Conservation (phyloP, 805 yeast species). For the Priceomyces melissophilus region DNA sequence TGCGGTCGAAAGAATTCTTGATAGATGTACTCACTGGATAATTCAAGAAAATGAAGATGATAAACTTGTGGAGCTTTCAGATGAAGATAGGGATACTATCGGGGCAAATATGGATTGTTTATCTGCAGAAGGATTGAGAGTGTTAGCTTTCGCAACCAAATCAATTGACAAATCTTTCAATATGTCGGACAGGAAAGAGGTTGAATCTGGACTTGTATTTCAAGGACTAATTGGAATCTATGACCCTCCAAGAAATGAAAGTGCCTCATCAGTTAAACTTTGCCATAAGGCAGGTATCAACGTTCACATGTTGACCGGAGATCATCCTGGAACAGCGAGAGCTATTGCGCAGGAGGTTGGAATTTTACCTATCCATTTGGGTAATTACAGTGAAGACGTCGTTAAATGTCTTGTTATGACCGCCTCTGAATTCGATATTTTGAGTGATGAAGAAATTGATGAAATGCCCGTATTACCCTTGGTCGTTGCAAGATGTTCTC, state of each 20-base stretch:
- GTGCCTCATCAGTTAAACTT: conserved; percentile 57
- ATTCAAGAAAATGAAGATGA: conserved; percentile 28
- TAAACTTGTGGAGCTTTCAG: conserved; percentile 29
- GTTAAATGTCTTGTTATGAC: conserved; percentile 36
- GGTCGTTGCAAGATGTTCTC: conserved; percentile 40
- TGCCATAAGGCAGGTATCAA: conserved; percentile 76
- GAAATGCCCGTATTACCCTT: conserved; percentile 35
- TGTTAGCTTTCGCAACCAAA: conserved; percentile 63
- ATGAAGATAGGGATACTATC: conserved; percentile 37
- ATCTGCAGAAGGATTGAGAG: conserved; percentile 67
- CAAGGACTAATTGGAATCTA: conserved; percentile 74
- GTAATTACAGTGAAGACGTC: conserved; percentile 31
- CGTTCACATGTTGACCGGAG: conserved; percentile 82
- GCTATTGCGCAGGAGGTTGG: conserved; percentile 84
- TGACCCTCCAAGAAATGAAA: conserved; percentile 75
- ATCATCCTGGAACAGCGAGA: conserved; percentile 72
- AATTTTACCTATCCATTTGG: conserved; percentile 53
- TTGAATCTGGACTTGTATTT: conserved; percentile 55
- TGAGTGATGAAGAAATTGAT: conserved; percentile 32
- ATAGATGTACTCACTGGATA: conserved; percentile 54
- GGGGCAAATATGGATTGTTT: conserved; percentile 56
- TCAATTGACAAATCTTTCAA: conserved; percentile 19
- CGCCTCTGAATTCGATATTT: conserved; percentile 32
- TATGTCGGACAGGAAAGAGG: conserved; percentile 24
- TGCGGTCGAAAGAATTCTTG: conserved; percentile 69